Evolutionary conservation across 345 rosid species (phyloP).

Genomic region (Brassica nigra): DNA sequence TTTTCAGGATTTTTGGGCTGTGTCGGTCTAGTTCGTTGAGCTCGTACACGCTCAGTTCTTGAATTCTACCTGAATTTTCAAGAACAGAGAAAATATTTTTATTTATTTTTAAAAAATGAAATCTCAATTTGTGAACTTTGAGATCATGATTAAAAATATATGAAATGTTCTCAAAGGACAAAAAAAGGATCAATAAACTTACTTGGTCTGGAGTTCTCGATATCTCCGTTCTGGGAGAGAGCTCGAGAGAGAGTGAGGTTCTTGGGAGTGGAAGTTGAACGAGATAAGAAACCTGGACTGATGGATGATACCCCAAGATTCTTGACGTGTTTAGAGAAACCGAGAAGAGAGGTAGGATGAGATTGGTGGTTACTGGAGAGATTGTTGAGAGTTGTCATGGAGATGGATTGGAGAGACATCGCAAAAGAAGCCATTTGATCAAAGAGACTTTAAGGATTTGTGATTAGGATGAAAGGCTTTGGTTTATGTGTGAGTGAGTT

Average conservation of each 20-base stretch:
- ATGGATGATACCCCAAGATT: slow-evolving; percentile 33
- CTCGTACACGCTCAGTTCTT: slow-evolving; percentile 1
- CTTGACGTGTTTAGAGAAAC: slow-evolving; percentile 35
- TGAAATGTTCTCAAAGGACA: background rate
- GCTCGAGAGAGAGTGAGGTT: background rate
- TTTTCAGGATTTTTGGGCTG: background rate
- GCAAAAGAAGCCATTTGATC: slow-evolving; percentile 32
- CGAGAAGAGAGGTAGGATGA: slow-evolving; percentile 26
- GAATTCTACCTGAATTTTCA: background rate
- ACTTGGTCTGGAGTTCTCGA: background rate
- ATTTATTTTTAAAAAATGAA: background rate
- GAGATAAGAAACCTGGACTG: slow-evolving; percentile 31
- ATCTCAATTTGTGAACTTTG: background rate
- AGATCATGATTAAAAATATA: background rate
- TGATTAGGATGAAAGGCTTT: background rate
- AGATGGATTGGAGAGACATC: slow-evolving; percentile 33
- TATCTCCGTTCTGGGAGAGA: background rate
- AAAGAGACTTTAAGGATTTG: background rate
- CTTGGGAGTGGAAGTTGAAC: background rate
- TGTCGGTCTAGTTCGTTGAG: slow-evolving; percentile 3
- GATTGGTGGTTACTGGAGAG: slow-evolving; percentile 16
- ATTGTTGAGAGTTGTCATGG: slow-evolving; percentile 30
- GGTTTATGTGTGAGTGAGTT: slow-evolving; percentile 12
- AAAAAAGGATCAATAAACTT: background rate
- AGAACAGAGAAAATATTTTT: background rate